Percentiles rank a stretch among this genome's conserved stretches.
Conservation (phyloP, 768 basidiomycete genomes). For the Kondoa subrosea region DNA sequence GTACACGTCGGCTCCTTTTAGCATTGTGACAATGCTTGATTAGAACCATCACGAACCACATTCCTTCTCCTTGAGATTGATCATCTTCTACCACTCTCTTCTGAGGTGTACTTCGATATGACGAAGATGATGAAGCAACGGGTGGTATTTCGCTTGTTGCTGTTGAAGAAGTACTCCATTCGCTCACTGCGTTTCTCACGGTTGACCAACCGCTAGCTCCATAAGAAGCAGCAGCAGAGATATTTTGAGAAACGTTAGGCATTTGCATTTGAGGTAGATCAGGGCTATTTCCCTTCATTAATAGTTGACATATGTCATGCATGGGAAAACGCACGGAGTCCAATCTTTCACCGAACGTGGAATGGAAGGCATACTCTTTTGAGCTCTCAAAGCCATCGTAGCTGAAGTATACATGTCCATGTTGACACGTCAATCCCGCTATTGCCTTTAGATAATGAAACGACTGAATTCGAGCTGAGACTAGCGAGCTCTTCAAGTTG, state of each 20-base stretch:
- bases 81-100: background rate
- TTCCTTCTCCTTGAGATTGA: background rate
- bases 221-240: background rate
- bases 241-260: background rate
- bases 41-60: background rate
- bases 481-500: no score
- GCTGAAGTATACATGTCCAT: background rate
- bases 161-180: background rate
- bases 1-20: background rate
- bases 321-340: no score
- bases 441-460: no score
- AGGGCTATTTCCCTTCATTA: no score
- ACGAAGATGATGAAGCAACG: background rate
- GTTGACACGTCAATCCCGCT: no score
- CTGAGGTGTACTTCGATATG: background rate
- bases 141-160: background rate
- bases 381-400: background rate
- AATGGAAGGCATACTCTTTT: background rate
- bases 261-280: background rate
- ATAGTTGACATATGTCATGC: no score
- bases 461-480: no score
- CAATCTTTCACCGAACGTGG: no score
- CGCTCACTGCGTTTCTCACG: background rate
- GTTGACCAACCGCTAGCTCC: background rate
- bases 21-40: background rate